These are phyloP conservation scores for Flaveria bidentis DNA, from an alignment of 129 eudicot genomes.

Conservation along the genomic window DNA sequence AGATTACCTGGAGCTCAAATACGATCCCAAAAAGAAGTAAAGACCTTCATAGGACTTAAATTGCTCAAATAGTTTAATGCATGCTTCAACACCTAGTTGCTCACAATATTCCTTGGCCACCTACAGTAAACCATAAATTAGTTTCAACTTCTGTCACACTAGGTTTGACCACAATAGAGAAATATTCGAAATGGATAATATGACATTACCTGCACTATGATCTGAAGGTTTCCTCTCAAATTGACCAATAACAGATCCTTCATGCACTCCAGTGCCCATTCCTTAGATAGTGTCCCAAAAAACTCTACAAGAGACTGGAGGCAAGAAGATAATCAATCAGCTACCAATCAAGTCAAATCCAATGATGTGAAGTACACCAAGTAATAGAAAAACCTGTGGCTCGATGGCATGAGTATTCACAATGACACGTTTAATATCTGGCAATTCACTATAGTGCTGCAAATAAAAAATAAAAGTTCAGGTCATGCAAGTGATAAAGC, in stretches of 20 bases:
- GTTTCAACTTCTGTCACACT: not conserved
- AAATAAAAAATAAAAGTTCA: not conserved
- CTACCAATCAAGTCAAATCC: not conserved
- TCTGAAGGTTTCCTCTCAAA: constrained; percentile 26
- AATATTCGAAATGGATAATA: not conserved
- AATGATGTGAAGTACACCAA: not conserved
- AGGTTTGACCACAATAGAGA: not conserved
- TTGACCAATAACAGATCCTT: constrained; percentile 14
- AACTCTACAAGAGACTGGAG: constrained; percentile 19
- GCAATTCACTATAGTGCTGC: constrained; percentile 81
- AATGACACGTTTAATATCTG: constrained; percentile 89
- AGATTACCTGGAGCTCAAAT: constrained; percentile 24
- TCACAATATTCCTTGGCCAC: constrained; percentile 20
- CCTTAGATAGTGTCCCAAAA: constrained; percentile 14
- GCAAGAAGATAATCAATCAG: not conserved
- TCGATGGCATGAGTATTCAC: constrained; percentile 96
- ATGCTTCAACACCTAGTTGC: constrained; percentile 25
- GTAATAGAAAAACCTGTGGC: constrained; percentile 67
- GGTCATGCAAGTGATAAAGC: constrained; percentile 5
- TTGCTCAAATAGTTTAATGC: constrained; percentile 14
- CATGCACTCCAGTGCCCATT: constrained; percentile 24
- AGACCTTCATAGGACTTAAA: constrained; percentile 19
- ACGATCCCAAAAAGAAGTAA: constrained; percentile 18
- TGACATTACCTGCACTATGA: constrained; percentile 21
- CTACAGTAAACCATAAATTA: not conserved